Base-by-base conservation (phyloP, 306 rosid species). In the Fragaria nilgerrensis region DNA sequence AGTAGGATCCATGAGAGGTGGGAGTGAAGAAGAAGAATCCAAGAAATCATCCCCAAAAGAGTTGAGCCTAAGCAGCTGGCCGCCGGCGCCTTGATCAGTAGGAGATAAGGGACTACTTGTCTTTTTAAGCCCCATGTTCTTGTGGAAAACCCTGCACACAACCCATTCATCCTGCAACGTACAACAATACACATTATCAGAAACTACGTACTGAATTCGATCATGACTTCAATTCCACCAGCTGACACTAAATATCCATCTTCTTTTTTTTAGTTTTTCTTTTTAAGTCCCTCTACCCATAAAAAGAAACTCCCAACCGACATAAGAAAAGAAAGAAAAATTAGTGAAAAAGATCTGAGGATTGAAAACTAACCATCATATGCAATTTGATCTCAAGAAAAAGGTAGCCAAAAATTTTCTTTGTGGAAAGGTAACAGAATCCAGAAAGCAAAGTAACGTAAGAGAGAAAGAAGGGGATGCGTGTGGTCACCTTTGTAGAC, bases 91-190 rank as follows among this genome's bases (percentile, higher is more conserved):
- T 72, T 72, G 79, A 22, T 62, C 37, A 62, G 23, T 20, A 15
- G 68, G 75, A 53, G 48, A 69, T 10, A 52, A 84, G 13, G 85
- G 78, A 66, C 66, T 70, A 39, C 53, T 75, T 8, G 75, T 64
- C 81, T 75, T 88, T 5, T 75, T 87, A 0, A 79, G 77, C 70
- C 84, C 93, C 9, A 81, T 71, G 85, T 77, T 89, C 86, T 95
- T 95, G 92, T 95, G 96, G 79, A 90, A 84, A 65, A 95, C 88
- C 70, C 89, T 89, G 84, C 84, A 77, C 9, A 95, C 99, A 29
- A 89, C 99, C 99, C 99, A 95, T 85, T 92, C 99, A 68, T 89
- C 92, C 99, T 95, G 85, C 4, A 81, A 22, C 23, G 11, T 41
- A 19, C 23, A 20, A 17, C 9, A 53, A 9, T 43, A 9, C 3